Base-by-base conservation (phyloP, 1,284 basidiomycete species). In the Amylostereum chailletii region DNA sequence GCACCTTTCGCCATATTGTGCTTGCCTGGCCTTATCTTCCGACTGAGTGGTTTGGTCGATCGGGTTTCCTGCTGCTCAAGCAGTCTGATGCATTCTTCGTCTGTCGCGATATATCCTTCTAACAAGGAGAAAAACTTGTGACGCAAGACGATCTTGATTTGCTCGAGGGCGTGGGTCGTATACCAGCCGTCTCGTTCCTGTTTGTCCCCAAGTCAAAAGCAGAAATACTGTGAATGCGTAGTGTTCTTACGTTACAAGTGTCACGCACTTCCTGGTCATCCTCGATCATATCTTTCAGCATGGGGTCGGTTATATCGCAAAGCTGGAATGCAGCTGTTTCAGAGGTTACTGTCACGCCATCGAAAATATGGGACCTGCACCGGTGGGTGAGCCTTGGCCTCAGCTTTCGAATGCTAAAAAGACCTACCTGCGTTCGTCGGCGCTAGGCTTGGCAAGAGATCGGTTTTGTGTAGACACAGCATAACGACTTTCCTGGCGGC, bases 281-380 rank as follows among this genome's bases (percentile, higher is more conserved):
- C 53, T 88, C 76, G 51, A 96, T 88, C 76, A 93, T 84, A 43
- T 74, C 72, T 54, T 79, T 78, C 46, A 95, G 68, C 75, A 92
- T 81, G 0, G 83, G 81, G 63, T 98, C 96, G 7, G 74, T 68
- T 53, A 99, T 89, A 64, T 99, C 95, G 64, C 89, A 90, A 4
- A 99, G 72, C 65, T 97, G 94, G 65, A 92, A 99, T 19, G 92
- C 88, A 4, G 90, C 91, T 0, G 88, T 83, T 63, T 92, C 86
- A 54, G 86, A 85, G 48, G 85, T 81, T 34, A 90, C 65, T 4
- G 79, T 79, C 52, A 79, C 64, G 0, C 95, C 96, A 63, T 99
- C 92, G 61, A 98, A 99, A 36, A 92, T 77, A 65, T 97, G 92
- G 1, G 85, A 85, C 53, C 71, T 77, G 55, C 8, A 37, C 36